Percentiles rank a stretch among this genome's conserved stretches.
Conservation (phyloP, 768 basidiomycete species). For the Phylloporus scabripes region DNA sequence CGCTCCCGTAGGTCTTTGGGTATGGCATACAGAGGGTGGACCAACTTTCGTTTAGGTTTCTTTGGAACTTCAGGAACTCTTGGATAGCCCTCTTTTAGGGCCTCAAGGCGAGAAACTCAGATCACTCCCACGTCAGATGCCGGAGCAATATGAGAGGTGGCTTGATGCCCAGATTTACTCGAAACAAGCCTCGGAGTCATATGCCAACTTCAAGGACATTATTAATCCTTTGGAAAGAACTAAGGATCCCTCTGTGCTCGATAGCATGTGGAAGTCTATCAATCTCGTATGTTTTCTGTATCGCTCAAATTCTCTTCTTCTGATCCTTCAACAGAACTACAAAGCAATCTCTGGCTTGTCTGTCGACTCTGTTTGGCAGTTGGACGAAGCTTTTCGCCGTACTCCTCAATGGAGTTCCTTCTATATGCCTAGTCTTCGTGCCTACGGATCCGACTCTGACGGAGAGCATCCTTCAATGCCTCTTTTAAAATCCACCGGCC, state of each 20-base stretch:
- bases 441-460: slow-evolving; percentile 22
- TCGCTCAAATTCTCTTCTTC: not conserved
- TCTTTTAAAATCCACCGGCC: slow-evolving; percentile 10
- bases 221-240: slow-evolving; percentile 57
- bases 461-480: slow-evolving; percentile 16
- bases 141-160: slow-evolving; percentile 61
- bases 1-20: slow-evolving; percentile 37
- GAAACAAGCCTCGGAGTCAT: slow-evolving; percentile 46
- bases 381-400: slow-evolving; percentile 45
- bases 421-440: slow-evolving; percentile 25
- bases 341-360: slow-evolving; percentile 43
- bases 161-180: slow-evolving; percentile 64
- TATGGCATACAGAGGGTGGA: not conserved
- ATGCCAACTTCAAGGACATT: slow-evolving; percentile 47
- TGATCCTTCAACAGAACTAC: slow-evolving; percentile 50
- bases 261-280: slow-evolving; percentile 60
- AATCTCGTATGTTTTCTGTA: slow-evolving; percentile 42
- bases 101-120: slow-evolving; percentile 52
- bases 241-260: slow-evolving; percentile 43
- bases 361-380: slow-evolving; percentile 60
- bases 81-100: slow-evolving; percentile 58
- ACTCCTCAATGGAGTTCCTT: slow-evolving; percentile 57
- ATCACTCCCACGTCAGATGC: slow-evolving; percentile 44
- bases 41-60: slow-evolving; percentile 40
- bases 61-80: slow-evolving; percentile 58